phyloP scores from a whole-genome alignment of 768 basidiomycete genomes.

The Lactarius tabidus region DNA sequence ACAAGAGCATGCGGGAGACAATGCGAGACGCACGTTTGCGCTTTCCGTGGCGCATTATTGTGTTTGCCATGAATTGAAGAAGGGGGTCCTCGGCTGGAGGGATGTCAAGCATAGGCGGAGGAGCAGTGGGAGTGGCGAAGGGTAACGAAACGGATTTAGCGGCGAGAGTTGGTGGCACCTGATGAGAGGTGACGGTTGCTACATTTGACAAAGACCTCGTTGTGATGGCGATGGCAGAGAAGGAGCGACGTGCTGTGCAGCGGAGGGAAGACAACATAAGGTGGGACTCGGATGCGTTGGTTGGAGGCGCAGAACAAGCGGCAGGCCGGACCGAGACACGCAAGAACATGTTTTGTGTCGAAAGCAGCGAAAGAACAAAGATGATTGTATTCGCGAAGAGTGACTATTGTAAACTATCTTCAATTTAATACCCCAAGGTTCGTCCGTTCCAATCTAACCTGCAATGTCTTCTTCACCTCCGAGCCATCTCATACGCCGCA shows the following conservation, averaged over 20 bases:
- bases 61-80: slow-evolving; percentile 59
- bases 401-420: not conserved
- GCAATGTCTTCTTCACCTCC: slow-evolving; percentile 6
- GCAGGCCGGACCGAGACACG: not conserved
- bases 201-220: slow-evolving; percentile 19
- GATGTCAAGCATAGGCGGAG: slow-evolving; percentile 40
- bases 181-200: slow-evolving; percentile 2
- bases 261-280: slow-evolving; percentile 19
- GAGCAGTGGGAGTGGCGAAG: not conserved
- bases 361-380: slow-evolving; percentile 11
- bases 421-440: slow-evolving; percentile 17
- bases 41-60: slow-evolving; percentile 60
- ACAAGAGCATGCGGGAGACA: slow-evolving; percentile 58
- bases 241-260: slow-evolving; percentile 3
- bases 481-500: slow-evolving; percentile 16
- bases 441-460: not conserved
- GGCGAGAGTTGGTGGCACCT: not conserved
- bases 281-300: not conserved
- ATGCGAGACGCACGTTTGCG: slow-evolving; percentile 55
- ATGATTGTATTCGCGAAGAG: slow-evolving; percentile 10
- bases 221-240: slow-evolving; percentile 7
- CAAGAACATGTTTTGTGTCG: not conserved
- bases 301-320: not conserved
- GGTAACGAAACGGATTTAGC: not conserved
- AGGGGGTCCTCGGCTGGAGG: slow-evolving; percentile 76